Percentiles rank a stretch among this genome's conserved stretches.
Conservation (phyloP, 768 basidiomycete genomes). For the Xerocomellus chrysenteron region DNA sequence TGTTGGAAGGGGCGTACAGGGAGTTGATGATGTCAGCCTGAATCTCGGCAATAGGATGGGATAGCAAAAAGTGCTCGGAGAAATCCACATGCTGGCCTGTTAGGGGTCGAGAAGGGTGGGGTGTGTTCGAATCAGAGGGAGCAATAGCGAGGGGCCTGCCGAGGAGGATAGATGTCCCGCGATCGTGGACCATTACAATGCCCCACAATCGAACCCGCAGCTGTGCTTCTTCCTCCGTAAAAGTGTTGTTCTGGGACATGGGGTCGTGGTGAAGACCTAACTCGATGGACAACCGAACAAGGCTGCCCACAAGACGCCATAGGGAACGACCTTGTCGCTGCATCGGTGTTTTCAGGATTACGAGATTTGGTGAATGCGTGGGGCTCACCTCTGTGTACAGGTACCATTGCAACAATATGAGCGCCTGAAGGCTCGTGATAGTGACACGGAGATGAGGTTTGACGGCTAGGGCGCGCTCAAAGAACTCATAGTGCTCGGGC, state of each 20-base stretch:
- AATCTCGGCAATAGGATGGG: slow-evolving; percentile 74
- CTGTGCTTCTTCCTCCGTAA: slow-evolving; percentile 75
- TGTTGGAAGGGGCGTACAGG: slow-evolving; percentile 73
- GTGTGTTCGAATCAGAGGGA: slow-evolving; percentile 81
- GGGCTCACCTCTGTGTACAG: slow-evolving; percentile 76
- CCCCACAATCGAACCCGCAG: slow-evolving; percentile 82
- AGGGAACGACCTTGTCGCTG: slow-evolving; percentile 87
- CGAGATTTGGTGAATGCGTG: neutral
- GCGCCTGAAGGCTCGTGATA: slow-evolving; percentile 76
- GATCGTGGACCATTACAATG: slow-evolving; percentile 82
- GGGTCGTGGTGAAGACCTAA: slow-evolving; percentile 88
- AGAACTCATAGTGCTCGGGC: slow-evolving; percentile 85
- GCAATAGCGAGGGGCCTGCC: slow-evolving; percentile 82
- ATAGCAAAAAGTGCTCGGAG: slow-evolving; percentile 78
- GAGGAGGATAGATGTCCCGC: slow-evolving; percentile 84
- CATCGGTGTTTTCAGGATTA: slow-evolving; percentile 9
- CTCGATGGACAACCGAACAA: slow-evolving; percentile 80
- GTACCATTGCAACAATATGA: slow-evolving; percentile 86
- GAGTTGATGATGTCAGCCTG: slow-evolving; percentile 90
- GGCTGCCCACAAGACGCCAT: slow-evolving; percentile 84
- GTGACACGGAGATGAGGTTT: slow-evolving; percentile 85
- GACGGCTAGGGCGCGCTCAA: slow-evolving; percentile 71
- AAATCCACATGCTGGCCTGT: slow-evolving; percentile 43
- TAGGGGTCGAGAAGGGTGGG: slow-evolving; percentile 54
- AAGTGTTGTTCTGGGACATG: slow-evolving; percentile 55